phyloP scores from a whole-genome alignment of 345 rosid genomes.

The Brassica nigra region DNA sequence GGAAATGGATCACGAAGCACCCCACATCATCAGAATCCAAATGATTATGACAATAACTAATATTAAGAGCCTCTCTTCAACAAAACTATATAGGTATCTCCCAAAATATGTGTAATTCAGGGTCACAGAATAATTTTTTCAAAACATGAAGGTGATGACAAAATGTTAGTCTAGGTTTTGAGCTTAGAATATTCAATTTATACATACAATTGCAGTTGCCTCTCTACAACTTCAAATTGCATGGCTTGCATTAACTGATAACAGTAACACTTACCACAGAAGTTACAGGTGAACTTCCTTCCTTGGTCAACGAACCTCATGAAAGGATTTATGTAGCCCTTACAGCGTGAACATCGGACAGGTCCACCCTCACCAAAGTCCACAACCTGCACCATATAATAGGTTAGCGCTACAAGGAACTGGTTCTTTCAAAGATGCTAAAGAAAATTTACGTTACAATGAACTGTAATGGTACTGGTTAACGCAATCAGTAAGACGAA shows the following conservation, averaged over 20 bases:
- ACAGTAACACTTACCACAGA: slow-evolving; percentile 60
- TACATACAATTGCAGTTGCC: slow-evolving; percentile 9
- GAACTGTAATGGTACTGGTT: slow-evolving; percentile 4
- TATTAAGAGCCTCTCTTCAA: slow-evolving; percentile 13
- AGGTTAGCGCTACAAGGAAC: slow-evolving; percentile 19
- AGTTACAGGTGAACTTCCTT: slow-evolving; percentile 80
- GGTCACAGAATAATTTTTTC: neutral
- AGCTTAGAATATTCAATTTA: slow-evolving; percentile 13
- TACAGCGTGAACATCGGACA: slow-evolving; percentile 91
- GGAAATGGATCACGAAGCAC: slow-evolving; percentile 12
- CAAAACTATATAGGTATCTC: slow-evolving; percentile 8
- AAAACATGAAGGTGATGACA: slow-evolving; percentile 20
- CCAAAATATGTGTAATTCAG: slow-evolving; percentile 13
- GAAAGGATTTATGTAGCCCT: slow-evolving; percentile 93
- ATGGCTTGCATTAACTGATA: slow-evolving; percentile 25
- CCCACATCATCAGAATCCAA: neutral
- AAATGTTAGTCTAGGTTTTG: slow-evolving; percentile 18
- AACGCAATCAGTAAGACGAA: slow-evolving; percentile 11
- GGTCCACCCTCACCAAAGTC: slow-evolving; percentile 96
- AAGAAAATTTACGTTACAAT: slow-evolving; percentile 9
- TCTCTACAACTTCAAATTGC: neutral
- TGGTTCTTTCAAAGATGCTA: slow-evolving; percentile 4
- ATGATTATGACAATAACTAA: neutral
- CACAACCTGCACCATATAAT: slow-evolving; percentile 58
- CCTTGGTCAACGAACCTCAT: slow-evolving; percentile 94